Evolutionary conservation across 2,329 filamentous ascomycete genomes (phyloP), one percentile per base, ranked within the genome.

Genomic region (Diaporthe ilicicola): DNA sequence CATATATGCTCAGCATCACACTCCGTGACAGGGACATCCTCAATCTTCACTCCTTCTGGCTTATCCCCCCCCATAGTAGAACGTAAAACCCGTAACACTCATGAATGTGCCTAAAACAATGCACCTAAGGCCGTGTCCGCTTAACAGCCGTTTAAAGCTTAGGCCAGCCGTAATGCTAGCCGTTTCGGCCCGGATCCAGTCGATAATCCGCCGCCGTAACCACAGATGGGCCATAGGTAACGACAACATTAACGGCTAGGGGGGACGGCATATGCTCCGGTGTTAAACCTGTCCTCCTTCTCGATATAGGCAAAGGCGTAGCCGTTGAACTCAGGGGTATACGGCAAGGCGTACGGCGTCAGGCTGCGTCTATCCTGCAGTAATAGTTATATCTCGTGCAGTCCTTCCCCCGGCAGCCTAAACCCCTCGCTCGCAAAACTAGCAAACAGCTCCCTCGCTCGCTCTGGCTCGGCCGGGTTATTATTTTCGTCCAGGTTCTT

Each of bases 21-120:
- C 27, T 17, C n/a, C 34, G 53, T 55, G 53, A 15, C 10, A 19
- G 53, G 37, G 53, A 55, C 29, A 37, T 37, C 53, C 10, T 37
- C 53, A 22, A 55, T 22, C 10, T 1, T 37, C 53, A 37, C 12
- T 37, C 53, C 27, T 37, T 24, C 32, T 55, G 29, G 3, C 1
- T 37, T n/a, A n/a, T n/a, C n/a, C n/a, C 4, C 29, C 12, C 29
- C 53, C 53, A 55, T 15, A 17, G 29, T 15, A 37, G 29, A 24
- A 37, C 4, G 22, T 55, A 19, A 13, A 29, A 37, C 32, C 53
- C 53, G n/a, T 55, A 55, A n/a, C 53, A 29, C 17, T 55, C 29
- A 8, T 55, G 53, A 22, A 55, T 55, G 53, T 55, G 53, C 53
- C 53, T 29, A 55, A 55, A 55, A 37, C 53, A 55, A 22, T 55